Percentiles rank a stretch among this genome's conserved stretches.
Conservation (phyloP, 208 protist species). For the Crithidia thermophila region DNA sequence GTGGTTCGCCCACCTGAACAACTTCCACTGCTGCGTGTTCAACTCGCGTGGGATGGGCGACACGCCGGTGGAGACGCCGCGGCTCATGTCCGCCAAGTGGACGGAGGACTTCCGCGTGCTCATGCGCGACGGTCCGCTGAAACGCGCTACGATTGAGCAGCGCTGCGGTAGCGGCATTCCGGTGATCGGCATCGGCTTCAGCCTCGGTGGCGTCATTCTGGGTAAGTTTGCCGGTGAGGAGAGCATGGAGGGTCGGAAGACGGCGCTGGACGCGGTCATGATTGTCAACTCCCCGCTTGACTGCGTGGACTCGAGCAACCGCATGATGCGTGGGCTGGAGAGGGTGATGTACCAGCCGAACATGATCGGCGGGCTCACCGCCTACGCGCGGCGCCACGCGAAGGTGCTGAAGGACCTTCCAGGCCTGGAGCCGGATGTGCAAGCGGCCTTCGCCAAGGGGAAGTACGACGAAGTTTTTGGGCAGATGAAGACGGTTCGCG, state of each 20-base stretch:
- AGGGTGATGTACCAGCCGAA: slow-evolving; percentile 56
- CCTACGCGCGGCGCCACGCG: slow-evolving; percentile 51
- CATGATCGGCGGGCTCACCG: slow-evolving; percentile 48
- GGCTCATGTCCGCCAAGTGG: slow-evolving; percentile 68
- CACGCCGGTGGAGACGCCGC: slow-evolving; percentile 64
- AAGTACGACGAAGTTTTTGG: slow-evolving; percentile 33
- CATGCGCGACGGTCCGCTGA: slow-evolving; percentile 31
- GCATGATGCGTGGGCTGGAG: slow-evolving; percentile 29
- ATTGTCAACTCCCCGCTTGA: slow-evolving; percentile 66
- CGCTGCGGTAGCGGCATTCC: slow-evolving; percentile 30
- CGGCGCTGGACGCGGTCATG: slow-evolving; percentile 46
- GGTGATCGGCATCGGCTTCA: slow-evolving; percentile 68
- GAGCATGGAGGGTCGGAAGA: slow-evolving; percentile 17
- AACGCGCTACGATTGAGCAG: slow-evolving; percentile 23
- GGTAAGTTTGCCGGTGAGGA: slow-evolving; percentile 68
- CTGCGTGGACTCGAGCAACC: slow-evolving; percentile 39
- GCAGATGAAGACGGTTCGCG: slow-evolving; percentile 42
- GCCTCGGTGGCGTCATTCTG: slow-evolving; percentile 74
- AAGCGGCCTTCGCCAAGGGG: slow-evolving; percentile 27
- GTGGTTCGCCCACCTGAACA: slow-evolving; percentile 34
- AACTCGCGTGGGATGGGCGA: slow-evolving; percentile 74
- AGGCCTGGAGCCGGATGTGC: slow-evolving; percentile 35
- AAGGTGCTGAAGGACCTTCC: slow-evolving; percentile 48
- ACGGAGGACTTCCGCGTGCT: slow-evolving; percentile 66
- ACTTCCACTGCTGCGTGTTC: slow-evolving; percentile 72